Evolutionary conservation across 495 filamentous ascomycete species (phyloP), one percentile per base, ranked within the genome.

Genomic region (Pseudomonodictys pantanalensis): DNA sequence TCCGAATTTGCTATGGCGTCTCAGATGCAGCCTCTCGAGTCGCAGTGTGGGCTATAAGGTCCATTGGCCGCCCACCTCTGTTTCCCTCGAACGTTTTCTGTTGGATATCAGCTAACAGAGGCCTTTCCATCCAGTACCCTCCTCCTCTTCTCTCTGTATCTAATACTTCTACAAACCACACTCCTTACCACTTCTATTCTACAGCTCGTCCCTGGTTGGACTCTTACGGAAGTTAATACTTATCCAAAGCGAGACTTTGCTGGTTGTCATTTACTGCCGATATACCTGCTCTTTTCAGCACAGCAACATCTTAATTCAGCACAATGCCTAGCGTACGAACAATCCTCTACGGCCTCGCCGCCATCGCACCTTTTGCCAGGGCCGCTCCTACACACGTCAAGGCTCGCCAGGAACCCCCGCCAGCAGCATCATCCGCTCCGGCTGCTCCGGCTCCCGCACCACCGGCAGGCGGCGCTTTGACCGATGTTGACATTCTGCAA

Each of bases 401-500:
- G 35, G 58, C 46, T 17, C 57, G 63, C 4, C 52, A 66, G 28
- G 56, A 41, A 29, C 7, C 45, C 43, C 38, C 38, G 38, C 38
- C 3, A 7, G 25, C 42, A 9, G 25, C 58, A 10, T 45, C 38
- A 3, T 23, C 22, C 22, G 52, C 52, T 11, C 8, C 47, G 15
- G 25, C 64, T 30, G 39, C 58, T 24, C 38, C 43, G 10, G 44
- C 62, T n/a, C 30, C 61, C 17, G 33, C 60, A 8, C 42, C 65
- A 42, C 51, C 61, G 5, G 77, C 79, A 10, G 73, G 75, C 12
- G 63, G 73, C 22, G 82, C 78, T 23, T 68, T 88, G 50, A 76
- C 72, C 15, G 85, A 88, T 70, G 67, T 85, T 44, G 84, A 87
- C 67, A 87, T 88, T 58, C 78, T 88, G 18, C 82, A 88, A 79